Evolutionary conservation across 75 land plant species (phyloP).

Genomic region (Picea glauca): DNA sequence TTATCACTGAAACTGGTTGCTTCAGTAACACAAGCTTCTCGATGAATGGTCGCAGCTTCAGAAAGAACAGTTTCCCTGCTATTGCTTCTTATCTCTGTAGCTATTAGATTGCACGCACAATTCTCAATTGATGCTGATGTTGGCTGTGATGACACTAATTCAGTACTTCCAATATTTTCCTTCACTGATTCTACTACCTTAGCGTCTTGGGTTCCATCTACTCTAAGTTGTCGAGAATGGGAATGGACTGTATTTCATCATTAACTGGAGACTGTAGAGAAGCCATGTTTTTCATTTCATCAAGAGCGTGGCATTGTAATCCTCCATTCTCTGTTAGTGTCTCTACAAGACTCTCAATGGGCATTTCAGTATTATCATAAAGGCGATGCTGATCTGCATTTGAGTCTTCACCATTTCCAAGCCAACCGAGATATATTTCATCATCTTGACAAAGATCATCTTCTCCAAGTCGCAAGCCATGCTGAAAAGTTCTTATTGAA

Average conservation of each 20-base stretch:
- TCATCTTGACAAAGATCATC: conserved; percentile 17
- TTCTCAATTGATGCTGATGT: background rate
- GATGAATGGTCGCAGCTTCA: background rate
- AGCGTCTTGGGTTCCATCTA: background rate
- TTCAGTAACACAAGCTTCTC: background rate
- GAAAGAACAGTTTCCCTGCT: background rate
- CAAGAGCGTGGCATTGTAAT: background rate
- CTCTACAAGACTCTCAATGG: conserved; percentile 3
- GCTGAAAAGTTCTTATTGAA: conserved; percentile 4
- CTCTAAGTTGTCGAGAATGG: background rate
- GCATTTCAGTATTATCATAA: background rate
- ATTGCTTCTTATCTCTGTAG: background rate
- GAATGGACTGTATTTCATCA: background rate
- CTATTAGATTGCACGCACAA: background rate
- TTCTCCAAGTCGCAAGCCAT: background rate
- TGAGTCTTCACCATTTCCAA: conserved; percentile 17
- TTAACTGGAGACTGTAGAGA: background rate
- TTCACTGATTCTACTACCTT: too few relatives aligned
- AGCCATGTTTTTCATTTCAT: conserved; percentile 4
- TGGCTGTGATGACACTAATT: background rate
- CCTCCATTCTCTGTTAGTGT: background rate
- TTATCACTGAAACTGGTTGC: background rate
- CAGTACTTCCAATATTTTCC: background rate
- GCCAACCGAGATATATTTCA: conserved; percentile 25
- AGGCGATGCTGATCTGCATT: background rate